Conservation (phyloP, 495 filamentous ascomycete genomes). For the Daldinia decipiens region DNA sequence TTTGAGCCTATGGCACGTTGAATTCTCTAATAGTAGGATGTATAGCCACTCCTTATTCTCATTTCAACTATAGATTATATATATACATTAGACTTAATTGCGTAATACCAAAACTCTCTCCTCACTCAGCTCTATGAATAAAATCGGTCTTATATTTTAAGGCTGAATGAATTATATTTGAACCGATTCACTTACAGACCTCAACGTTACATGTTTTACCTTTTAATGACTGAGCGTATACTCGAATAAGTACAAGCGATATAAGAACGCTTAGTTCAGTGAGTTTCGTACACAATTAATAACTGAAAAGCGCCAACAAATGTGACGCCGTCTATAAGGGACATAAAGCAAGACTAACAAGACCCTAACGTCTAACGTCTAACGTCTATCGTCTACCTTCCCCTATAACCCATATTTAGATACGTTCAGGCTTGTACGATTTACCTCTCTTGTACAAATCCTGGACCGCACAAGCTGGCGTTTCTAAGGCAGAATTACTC, state of each 20-base stretch:
- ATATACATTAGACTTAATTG: background rate
- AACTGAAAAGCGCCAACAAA: background rate
- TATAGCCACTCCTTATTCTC: background rate
- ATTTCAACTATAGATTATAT: background rate
- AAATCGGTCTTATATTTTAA: background rate
- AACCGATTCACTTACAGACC: background rate
- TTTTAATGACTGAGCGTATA: background rate
- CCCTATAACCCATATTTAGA: background rate
- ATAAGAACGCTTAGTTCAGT: background rate
- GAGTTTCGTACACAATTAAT: background rate
- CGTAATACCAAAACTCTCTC: background rate
- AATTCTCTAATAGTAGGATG: background rate
- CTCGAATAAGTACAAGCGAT: background rate
- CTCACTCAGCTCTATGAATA: background rate
- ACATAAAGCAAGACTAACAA: background rate
- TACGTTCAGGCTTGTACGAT: background rate
- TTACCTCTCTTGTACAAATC: background rate
- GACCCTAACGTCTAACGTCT: background rate
- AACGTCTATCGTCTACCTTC: background rate
- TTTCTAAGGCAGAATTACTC: background rate
- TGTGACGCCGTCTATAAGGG: background rate
- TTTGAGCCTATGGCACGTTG: too few species aligned
- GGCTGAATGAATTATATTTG: background rate
- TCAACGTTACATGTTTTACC: background rate
- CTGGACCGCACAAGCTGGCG: background rate